A percentile compares a stretch with the other conserved stretches of the same genome.
These are phyloP conservation scores for Tylopilus plumbeoviolaceoides DNA, from an alignment of 768 basidiomycete genomes.

Conservation along the genomic window DNA sequence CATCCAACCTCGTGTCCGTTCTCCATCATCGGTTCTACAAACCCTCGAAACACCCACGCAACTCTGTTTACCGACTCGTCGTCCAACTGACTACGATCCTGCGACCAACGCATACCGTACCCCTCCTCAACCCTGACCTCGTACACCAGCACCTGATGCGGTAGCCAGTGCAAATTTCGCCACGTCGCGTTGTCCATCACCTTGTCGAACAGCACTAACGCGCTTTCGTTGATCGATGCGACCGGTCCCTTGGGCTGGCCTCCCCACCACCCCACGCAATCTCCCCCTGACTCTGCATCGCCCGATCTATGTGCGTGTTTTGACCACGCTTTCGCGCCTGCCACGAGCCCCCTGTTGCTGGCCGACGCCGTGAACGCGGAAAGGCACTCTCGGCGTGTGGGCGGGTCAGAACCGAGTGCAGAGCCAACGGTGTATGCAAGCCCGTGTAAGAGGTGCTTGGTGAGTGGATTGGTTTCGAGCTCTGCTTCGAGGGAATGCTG, in stretches of 20 bases:
- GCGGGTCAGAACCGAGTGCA: slow-evolving; percentile 49
- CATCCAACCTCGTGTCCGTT: slow-evolving; percentile 62
- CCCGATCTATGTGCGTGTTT: slow-evolving; percentile 59
- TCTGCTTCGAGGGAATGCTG: slow-evolving; percentile 12
- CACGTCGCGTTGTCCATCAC: slow-evolving; percentile 52
- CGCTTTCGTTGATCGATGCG: slow-evolving; percentile 47
- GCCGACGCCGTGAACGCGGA: slow-evolving; percentile 43
- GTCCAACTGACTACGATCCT: slow-evolving; percentile 32
- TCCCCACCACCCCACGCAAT: slow-evolving; percentile 54
- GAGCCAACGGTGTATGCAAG: slow-evolving; percentile 60
- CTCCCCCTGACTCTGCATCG: neutral
- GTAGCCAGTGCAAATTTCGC: slow-evolving; percentile 65
- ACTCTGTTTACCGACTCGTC: slow-evolving; percentile 1
- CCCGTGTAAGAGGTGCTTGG: slow-evolving; percentile 44
- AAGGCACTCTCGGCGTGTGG: slow-evolving; percentile 46
- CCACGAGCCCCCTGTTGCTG: slow-evolving; percentile 50
- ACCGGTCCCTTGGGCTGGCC: slow-evolving; percentile 48
- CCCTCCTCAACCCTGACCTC: slow-evolving; percentile 56
- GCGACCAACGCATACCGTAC: slow-evolving; percentile 68
- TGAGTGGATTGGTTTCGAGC: slow-evolving; percentile 31
- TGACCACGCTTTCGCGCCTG: slow-evolving; percentile 63
- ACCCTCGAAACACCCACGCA: slow-evolving; percentile 58
- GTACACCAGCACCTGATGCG: slow-evolving; percentile 58
- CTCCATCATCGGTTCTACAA: slow-evolving; percentile 66
- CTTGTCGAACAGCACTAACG: slow-evolving; percentile 48